Evolutionary conservation across 495 filamentous ascomycete species (phyloP).

Genomic region (Lophiotrema nucula): DNA sequence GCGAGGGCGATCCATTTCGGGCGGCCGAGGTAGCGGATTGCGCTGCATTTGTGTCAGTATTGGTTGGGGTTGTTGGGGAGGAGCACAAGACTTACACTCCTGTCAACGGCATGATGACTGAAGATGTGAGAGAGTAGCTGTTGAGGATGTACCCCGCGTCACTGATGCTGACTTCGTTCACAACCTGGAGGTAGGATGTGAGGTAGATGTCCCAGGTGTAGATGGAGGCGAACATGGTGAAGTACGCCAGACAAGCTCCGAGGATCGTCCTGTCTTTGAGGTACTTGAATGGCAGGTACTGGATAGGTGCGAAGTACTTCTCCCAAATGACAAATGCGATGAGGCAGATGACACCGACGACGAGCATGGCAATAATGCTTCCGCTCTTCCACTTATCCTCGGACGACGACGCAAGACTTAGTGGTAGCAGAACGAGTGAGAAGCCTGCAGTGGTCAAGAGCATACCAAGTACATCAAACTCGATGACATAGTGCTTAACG

Average conservation of each 20-base stretch:
- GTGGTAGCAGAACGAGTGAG: slow-evolving; percentile 61
- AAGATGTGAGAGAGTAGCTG: slow-evolving; percentile 69
- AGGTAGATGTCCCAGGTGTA: slow-evolving; percentile 52
- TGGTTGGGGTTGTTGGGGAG: background rate
- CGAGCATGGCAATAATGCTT: slow-evolving; percentile 55
- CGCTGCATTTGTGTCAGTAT: background rate
- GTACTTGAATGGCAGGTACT: slow-evolving; percentile 60
- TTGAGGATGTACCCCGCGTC: slow-evolving; percentile 62
- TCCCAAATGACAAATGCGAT: slow-evolving; percentile 61
- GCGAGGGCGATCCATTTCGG: slow-evolving; percentile 60
- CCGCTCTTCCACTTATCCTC: slow-evolving; percentile 49
- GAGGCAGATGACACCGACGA: slow-evolving; percentile 56
- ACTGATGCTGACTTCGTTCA: slow-evolving; percentile 56
- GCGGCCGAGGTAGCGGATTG: slow-evolving; percentile 51
- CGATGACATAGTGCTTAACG: slow-evolving; percentile 53
- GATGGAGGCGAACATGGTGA: slow-evolving; percentile 58
- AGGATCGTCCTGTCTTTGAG: slow-evolving; percentile 63
- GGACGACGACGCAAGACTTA: slow-evolving; percentile 51
- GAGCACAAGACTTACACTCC: slow-evolving; percentile 17
- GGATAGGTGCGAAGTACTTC: slow-evolving; percentile 50
- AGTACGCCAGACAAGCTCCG: slow-evolving; percentile 57
- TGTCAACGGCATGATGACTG: slow-evolving; percentile 45
- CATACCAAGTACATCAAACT: slow-evolving; percentile 64
- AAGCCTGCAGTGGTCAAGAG: slow-evolving; percentile 57
- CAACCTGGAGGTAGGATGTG: slow-evolving; percentile 66